Evolutionary conservation across 257 asterid species (phyloP), one percentile per base, ranked within the genome.

Genomic region (Echites panduratus): DNA sequence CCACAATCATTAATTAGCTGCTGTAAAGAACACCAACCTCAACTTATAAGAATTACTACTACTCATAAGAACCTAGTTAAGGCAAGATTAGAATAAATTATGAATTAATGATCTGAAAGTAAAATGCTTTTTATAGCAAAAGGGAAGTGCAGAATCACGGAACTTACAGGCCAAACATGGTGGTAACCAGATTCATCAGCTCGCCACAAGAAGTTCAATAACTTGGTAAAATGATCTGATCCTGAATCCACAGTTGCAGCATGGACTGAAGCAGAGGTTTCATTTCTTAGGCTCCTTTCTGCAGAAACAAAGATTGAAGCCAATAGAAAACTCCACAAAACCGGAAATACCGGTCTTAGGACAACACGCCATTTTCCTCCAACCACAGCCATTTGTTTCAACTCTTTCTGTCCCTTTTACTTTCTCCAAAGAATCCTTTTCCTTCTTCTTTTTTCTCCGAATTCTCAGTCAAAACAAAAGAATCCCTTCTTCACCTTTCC

Each of bases 121-220:
- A 8, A n/a, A 40, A 22, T 59, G 22, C 32, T 53, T 40, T 47
- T 29, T 26, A 20, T 24, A 49, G 24, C 19, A 48, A 44, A 1
- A 2, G 68, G 41, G 12, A 48, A 58, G 73, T 50, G 35, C 75
- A 73, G 56, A 52, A 76, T 44, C 54, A 6, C 2, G 29, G 12
- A 40, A 87, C 91, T 89, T 84, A 93, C 98, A 91, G 98, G 98
- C 98, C 98, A 93, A 81, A 87, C 88, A 79, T 87, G 98, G 2
- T 87, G 87, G 88, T 89, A 93, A 58, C 93, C 98, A n/a, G 95
- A 81, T 82, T 79, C 41, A 70, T 83, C 54, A 6, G 84, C 78
- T 80, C 83, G 90, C 98, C 98, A 90, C 20, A 90, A 20, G 84
- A 85, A 93, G 70, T 90, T 84, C 70, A 80, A 58, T 26, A 89